Base-by-base conservation (phyloP, 1,284 basidiomycete genomes). In the Ustilago shanxiensis region DNA sequence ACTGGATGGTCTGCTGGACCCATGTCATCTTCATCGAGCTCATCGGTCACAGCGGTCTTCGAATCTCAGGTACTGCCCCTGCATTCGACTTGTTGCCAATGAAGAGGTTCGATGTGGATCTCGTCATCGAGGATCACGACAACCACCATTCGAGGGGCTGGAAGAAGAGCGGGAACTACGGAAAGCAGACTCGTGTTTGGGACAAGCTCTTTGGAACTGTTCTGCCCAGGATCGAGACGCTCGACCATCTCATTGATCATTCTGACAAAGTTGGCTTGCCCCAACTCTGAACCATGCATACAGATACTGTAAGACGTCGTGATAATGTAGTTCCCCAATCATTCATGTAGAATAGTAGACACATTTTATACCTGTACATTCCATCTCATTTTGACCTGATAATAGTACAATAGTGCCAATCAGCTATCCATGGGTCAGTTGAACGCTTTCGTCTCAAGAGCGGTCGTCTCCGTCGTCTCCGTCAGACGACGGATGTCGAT, bases 101-200 rank as follows among this genome's bases (percentile, higher is more conserved):
- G 54, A 58, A 67, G 47, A 59, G 24, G 29, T 56, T 83, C 52
- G 77, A 69, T 22, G 64, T 77, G 52, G 84, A 84, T 13, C 64
- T 86, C 11, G 60, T 65, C 49, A 61, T 86, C n/a, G 85, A 86
- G 67, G 85, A 86, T 56, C 85, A 85, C 53, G 84, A 86, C 58
- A 59, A 81, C 37, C 85, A 86, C 60, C 84, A 86, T 60, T 65
- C 60, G 20, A 57, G 67, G 7, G 84, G 85, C 6, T 83, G 66
- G 83, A 79, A 67, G 33, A 65, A 54, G 63, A 60, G 56, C 4
- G 60, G 64, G 39, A 81, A 82, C 63, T 84, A 81, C 69, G 83
- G 85, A 13, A 85, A 86, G 60, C 81, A 85, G 69, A 80, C 81
- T 6, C 65, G 78, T 0, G 54, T 85, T 7, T 85, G 81, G 81